phyloP scores from a whole-genome alignment of 106 monocot species.

The Xerophyta viscosa region DNA sequence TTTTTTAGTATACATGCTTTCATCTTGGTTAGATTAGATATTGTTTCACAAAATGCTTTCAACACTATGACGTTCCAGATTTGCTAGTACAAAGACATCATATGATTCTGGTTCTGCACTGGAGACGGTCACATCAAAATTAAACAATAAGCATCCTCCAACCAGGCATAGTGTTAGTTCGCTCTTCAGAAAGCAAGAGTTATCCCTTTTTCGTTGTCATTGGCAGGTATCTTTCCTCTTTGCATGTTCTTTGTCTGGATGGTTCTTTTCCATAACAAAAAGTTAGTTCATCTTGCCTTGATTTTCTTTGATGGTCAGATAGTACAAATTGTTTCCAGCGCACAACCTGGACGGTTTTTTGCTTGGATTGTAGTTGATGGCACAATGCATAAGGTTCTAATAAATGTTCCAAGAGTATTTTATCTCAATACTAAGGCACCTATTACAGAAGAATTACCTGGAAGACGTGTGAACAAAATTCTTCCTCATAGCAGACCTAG shows the following conservation, averaged over 20 bases:
- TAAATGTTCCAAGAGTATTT: conserved; percentile 72
- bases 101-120: conserved; percentile 16
- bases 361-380: conserved; percentile 92
- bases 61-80: conserved; percentile 23
- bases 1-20: too few relatives aligned
- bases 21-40: background rate
- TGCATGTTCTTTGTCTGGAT: background rate
- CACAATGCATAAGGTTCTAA: conserved; percentile 62
- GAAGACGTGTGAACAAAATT: conserved; percentile 78
- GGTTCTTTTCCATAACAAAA: background rate
- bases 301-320: conserved; percentile 42
- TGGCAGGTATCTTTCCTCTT: conserved; percentile 99
- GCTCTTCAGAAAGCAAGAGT: conserved; percentile 67
- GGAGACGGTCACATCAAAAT: conserved; percentile 12
- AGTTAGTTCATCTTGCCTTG: background rate
- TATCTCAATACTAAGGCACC: conserved; percentile 89
- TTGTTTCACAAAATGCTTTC: background rate
- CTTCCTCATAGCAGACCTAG: conserved; percentile 83
- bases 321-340: conserved; percentile 69
- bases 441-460: conserved; percentile 86
- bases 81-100: conserved; percentile 18
- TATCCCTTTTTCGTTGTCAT: conserved; percentile 49
- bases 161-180: conserved; percentile 34
- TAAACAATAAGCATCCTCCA: conserved; percentile 16
- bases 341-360: conserved; percentile 56